phyloP scores from a whole-genome alignment of 1,284 basidiomycete species.

The Violaceomyces palustris region DNA sequence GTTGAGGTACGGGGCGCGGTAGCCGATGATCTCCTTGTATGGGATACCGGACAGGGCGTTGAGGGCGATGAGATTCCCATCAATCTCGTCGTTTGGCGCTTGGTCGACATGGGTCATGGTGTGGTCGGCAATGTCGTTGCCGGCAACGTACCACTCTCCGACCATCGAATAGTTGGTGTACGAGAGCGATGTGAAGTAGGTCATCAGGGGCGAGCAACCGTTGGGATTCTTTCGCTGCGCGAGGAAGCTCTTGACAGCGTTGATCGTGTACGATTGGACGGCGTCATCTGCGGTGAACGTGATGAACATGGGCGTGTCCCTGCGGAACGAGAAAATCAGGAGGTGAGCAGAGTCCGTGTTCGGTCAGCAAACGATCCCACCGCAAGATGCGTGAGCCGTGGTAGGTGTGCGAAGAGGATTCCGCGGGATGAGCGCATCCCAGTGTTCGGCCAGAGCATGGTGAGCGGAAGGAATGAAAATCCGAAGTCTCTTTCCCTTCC shows the following conservation, averaged over 20 bases:
- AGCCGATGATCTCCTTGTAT: slow-evolving; percentile 64
- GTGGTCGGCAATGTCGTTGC: slow-evolving; percentile 81
- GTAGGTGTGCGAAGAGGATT: neutral
- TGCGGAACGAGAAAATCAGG: neutral
- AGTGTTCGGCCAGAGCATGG: no score
- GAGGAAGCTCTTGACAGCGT: slow-evolving; percentile 69
- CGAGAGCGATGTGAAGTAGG: slow-evolving; percentile 55
- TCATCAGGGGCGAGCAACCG: slow-evolving; percentile 63
- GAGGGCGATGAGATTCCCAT: slow-evolving; percentile 73
- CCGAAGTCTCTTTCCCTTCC: no score
- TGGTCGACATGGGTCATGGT: slow-evolving; percentile 76
- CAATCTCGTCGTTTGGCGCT: slow-evolving; percentile 60
- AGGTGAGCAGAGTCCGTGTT: neutral
- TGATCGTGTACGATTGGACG: slow-evolving; percentile 67
- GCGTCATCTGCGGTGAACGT: slow-evolving; percentile 57
- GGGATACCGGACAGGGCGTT: slow-evolving; percentile 76
- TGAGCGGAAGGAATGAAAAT: no score
- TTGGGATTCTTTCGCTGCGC: slow-evolving; percentile 74
- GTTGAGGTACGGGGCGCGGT: slow-evolving; percentile 73
- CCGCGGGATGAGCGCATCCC: no score
- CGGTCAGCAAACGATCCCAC: neutral
- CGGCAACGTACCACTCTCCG: slow-evolving; percentile 76
- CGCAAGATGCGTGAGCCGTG: neutral
- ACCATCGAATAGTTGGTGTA: slow-evolving; percentile 73
- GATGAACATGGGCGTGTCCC: slow-evolving; percentile 41